Percentiles rank a stretch among this genome's conserved stretches.
These are phyloP conservation scores for Hypoxylon sp. DNA, from an alignment of 2,329 filamentous ascomycete genomes.

Conservation along the genomic window DNA sequence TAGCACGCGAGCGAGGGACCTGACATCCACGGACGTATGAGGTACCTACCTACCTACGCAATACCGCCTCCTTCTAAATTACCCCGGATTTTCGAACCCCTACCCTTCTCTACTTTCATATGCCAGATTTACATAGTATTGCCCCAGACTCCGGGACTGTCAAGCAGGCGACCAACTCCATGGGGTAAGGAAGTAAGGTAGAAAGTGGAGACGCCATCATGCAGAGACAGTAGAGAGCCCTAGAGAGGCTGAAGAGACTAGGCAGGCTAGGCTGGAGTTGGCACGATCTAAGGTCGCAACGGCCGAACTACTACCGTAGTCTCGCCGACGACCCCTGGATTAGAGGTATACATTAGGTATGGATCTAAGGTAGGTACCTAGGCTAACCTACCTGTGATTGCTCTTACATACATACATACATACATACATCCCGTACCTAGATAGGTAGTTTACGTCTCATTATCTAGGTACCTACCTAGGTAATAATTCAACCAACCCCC, in stretches of 20 bases:
- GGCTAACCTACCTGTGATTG: neutral
- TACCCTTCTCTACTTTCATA: too few relatives aligned
- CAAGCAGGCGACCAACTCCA: neutral
- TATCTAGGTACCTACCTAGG: neutral
- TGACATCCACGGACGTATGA: neutral
- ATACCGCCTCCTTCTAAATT: neutral
- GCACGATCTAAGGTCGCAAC: neutral
- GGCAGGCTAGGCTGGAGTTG: too few relatives aligned
- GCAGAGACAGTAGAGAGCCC: neutral
- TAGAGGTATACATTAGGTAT: neutral
- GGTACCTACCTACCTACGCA: neutral
- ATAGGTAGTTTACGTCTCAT: neutral
- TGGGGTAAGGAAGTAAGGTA: neutral
- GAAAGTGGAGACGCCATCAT: neutral
- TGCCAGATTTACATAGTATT: too few relatives aligned
- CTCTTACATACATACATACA: neutral
- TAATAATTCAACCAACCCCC: neutral
- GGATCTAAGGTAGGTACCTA: neutral
- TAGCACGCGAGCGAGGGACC: neutral
- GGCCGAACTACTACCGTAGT: constrained; percentile 20
- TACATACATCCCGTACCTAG: too few relatives aligned
- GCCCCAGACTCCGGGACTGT: too few relatives aligned
- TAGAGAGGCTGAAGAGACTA: neutral
- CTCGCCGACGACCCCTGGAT: constrained; percentile 13
- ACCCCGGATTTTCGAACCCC: neutral